Percentiles rank a stretch among this genome's conserved stretches.
Conservation (phyloP, 1,284 basidiomycete genomes). For the Cryptococcus hybrid region DNA sequence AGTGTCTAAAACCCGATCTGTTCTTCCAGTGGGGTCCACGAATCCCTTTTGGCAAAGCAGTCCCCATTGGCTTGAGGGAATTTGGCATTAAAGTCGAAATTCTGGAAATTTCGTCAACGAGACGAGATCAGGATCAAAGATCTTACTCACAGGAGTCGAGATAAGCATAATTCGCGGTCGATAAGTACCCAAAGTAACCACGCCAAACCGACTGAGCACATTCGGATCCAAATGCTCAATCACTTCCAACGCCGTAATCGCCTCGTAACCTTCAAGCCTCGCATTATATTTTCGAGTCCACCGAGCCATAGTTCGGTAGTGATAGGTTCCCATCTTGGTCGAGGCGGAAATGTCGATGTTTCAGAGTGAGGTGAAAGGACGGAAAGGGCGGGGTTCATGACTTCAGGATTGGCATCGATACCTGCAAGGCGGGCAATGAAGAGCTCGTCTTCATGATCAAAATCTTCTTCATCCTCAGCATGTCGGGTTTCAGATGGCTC, state of each 20-base stretch:
- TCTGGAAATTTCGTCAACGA: slow-evolving; percentile 16
- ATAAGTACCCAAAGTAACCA: slow-evolving; percentile 77
- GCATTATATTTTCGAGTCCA: slow-evolving; percentile 72
- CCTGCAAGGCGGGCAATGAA: slow-evolving; percentile 45
- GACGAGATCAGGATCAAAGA: slow-evolving; percentile 2
- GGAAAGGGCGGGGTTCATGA: slow-evolving; percentile 39
- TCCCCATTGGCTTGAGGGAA: slow-evolving; percentile 64
- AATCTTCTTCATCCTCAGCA: slow-evolving; percentile 18
- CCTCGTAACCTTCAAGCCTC: slow-evolving; percentile 69
- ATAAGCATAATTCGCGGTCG: slow-evolving; percentile 74
- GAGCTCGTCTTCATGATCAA: slow-evolving; percentile 24
- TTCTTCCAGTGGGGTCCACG: slow-evolving; percentile 73
- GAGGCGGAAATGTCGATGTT: slow-evolving; percentile 1
- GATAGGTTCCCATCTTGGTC: slow-evolving; percentile 69
- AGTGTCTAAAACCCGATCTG: slow-evolving; percentile 54
- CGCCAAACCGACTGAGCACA: slow-evolving; percentile 72
- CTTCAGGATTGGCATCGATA: slow-evolving; percentile 42
- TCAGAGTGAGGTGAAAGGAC: slow-evolving; percentile 14
- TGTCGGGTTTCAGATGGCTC: slow-evolving; percentile 15
- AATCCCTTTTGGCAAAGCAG: slow-evolving; percentile 55
- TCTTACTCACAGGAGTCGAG: slow-evolving; percentile 65
- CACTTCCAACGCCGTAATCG: slow-evolving; percentile 85
- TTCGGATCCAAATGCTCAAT: slow-evolving; percentile 81
- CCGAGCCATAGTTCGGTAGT: slow-evolving; percentile 77
- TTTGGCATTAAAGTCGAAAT: slow-evolving; percentile 70